Evolutionary conservation across 257 asterid species (phyloP), one percentile per base, ranked within the genome.

Genomic region (Ilex asprella): DNA sequence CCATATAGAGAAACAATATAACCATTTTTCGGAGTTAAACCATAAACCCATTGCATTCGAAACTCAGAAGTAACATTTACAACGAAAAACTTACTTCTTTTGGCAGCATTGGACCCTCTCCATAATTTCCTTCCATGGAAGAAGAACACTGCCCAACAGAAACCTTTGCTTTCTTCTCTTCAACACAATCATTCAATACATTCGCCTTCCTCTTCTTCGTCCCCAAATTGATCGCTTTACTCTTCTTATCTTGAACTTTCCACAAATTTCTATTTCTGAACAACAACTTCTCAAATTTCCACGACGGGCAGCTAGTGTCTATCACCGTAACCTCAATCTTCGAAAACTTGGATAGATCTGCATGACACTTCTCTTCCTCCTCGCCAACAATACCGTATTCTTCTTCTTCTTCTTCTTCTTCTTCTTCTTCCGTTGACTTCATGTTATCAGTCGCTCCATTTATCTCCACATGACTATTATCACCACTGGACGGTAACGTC

Each of bases 211-310:
- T 79, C 79, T 75, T 85, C 77, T 77, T 86, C 62, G 66, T 76
- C 51, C 78, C 75, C 61, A 64, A 39, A 59, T 55, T 59, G 57
- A 60, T 64, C 46, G 64, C 56, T 65, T 74, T 79, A 21, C 79
- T 78, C 71, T 78, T 83, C 77, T 70, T 88, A 61, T 88, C 95
- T 32, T 87, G 78, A 74, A 82, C 95, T 72, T 79, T 86, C 97
- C 98, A 92, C 55, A 83, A 83, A 73, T 80, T 86, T 71, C 82
- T 85, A 81, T 82, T 88, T 86, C 97, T 79, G 67, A 67, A 83
- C 77, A 92, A 64, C 71, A 92, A 55, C 74, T 88, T 91, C 73
- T 92, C 98, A 39, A 83, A 88, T 60, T 92, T 92, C 95, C 98
- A 88, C 30, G 70, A 70, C 63, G 83, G 81, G 59, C 72, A 88